Base-by-base conservation (phyloP, 179 eudicot genomes). In the Vitellaria paradoxa region DNA sequence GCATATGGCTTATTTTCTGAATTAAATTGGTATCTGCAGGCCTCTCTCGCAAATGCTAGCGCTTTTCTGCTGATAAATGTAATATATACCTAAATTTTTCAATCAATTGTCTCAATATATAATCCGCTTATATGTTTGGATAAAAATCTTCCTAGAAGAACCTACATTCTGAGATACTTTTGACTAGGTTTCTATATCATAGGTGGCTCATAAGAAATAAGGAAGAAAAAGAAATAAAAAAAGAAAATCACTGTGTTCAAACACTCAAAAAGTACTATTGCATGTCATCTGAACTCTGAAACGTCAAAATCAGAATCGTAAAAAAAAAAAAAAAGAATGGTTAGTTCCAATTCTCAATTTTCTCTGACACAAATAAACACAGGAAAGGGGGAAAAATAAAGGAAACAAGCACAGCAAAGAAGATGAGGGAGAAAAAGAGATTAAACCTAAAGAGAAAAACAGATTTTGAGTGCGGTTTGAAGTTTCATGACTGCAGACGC, bases 221-320 rank as follows among this genome's bases (percentile, higher is more conserved):
- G 7, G 9, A 21, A 40, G 37, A 42, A 49, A 30, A 20, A 73
- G 74, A 67, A 5, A 17, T 17, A 13, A 53, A 53, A 15, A 13
- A 24, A 50, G 15, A 80, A 82, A 77, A 81, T n/a, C 23, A 50
- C 73, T 50, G 73, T 23, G n/a, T 69, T 49, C 73, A 21, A 69
- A 11, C 56, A 69, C 59, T 23, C 59, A 21, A 46, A 13, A 53
- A 21, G 55, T 40, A 30, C 53, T 3, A 47, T 47, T 70, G 40
- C 74, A 64, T 76, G 81, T 77, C 77, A 85, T 79, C 84, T 82
- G 81, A 80, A 79, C 79, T 66, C 74, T 87, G 90, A 84, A 53
- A 78, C 66, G 89, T 89, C 93, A 80, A 86, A 85, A 84, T 88
- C 91, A 87, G 89, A 88, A 87, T 84, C 90, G 84, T 72, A 77